Conservation (phyloP, 106 monocot species). For the Allium cepa region DNA sequence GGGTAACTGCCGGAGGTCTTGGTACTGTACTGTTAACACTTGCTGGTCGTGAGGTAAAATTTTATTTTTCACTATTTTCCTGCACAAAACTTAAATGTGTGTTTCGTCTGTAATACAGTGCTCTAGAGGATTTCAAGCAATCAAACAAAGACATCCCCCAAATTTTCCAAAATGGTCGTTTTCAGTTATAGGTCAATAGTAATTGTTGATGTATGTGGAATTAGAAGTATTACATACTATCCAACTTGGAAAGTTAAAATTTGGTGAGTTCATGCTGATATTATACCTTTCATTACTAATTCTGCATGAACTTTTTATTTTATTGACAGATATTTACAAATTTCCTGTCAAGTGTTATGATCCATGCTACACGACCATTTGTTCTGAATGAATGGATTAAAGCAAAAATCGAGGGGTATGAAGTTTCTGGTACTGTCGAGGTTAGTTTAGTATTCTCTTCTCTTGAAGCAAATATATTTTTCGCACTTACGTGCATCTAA, state of each 20-base stretch:
- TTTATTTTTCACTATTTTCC: too few species aligned
- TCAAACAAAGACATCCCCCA: too few species aligned
- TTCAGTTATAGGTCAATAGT: too few species aligned
- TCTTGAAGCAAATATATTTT: too few species aligned
- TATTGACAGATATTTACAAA: conserved; percentile 90
- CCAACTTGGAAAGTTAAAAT: too few species aligned
- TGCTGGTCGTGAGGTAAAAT: conserved; percentile 94
- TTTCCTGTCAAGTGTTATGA: conserved; percentile 94
- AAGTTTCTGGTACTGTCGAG: conserved; percentile 98
- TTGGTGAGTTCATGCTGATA: not conserved
- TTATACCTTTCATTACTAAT: not conserved
- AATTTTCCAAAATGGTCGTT: too few species aligned
- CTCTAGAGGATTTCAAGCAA: too few species aligned
- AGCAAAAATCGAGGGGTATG: conserved; percentile 90
- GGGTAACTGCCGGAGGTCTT: conserved; percentile 97
- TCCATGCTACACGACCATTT: conserved; percentile 97
- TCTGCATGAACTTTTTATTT: not conserved
- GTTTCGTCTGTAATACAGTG: too few species aligned
- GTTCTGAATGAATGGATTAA: conserved; percentile 94
- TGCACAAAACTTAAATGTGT: too few species aligned
- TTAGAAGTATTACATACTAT: too few species aligned
- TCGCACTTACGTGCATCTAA: not conserved
- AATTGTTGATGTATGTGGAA: too few species aligned
- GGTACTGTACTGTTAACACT: conserved; percentile 94
- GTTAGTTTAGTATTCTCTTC: conserved; percentile 26